These are phyloP conservation scores for Tricholoma furcatifolium DNA, from an alignment of 768 basidiomycete genomes.

Conservation along the genomic window DNA sequence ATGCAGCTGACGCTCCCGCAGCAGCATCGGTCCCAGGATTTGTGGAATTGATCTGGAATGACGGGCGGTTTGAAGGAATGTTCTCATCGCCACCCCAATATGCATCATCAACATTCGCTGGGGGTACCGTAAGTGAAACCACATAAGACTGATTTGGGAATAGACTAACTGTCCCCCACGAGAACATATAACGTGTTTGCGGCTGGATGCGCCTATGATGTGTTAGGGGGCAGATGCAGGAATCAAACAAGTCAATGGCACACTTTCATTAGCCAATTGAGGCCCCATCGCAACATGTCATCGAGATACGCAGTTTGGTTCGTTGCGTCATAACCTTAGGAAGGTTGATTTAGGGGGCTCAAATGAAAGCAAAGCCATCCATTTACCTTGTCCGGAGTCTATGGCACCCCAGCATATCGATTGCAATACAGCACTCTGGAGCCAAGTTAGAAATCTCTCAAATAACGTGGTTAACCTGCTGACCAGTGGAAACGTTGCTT, in stretches of 20 bases:
- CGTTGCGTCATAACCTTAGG: constrained; percentile 69
- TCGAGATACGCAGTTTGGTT: constrained; percentile 93
- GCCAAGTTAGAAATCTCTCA: constrained; percentile 5
- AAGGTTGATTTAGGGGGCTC: neutral
- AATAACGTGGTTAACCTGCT: constrained; percentile 18
- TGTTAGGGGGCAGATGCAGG: neutral
- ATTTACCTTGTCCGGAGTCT: constrained; percentile 73
- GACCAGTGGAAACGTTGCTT: constrained; percentile 83
- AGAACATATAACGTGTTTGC: constrained; percentile 74
- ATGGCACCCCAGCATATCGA: constrained; percentile 90
- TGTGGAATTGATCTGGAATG: constrained; percentile 76
- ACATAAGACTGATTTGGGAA: neutral
- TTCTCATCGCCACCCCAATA: constrained; percentile 90
- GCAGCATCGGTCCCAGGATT: constrained; percentile 90
- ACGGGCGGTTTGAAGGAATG: constrained; percentile 73
- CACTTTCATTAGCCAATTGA: constrained; percentile 91
- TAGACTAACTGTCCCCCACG: constrained; percentile 58
- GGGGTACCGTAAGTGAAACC: constrained; percentile 1
- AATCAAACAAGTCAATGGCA: constrained; percentile 14
- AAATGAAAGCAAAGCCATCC: neutral
- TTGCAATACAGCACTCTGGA: constrained; percentile 77
- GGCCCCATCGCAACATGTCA: constrained; percentile 84
- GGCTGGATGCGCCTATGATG: constrained; percentile 71
- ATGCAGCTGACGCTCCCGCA: constrained; percentile 81
- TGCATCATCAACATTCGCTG: constrained; percentile 62